Evolutionary conservation across 768 basidiomycete genomes (phyloP), one percentile per base, ranked within the genome.

Genomic region (Chalciporus piperatus): DNA sequence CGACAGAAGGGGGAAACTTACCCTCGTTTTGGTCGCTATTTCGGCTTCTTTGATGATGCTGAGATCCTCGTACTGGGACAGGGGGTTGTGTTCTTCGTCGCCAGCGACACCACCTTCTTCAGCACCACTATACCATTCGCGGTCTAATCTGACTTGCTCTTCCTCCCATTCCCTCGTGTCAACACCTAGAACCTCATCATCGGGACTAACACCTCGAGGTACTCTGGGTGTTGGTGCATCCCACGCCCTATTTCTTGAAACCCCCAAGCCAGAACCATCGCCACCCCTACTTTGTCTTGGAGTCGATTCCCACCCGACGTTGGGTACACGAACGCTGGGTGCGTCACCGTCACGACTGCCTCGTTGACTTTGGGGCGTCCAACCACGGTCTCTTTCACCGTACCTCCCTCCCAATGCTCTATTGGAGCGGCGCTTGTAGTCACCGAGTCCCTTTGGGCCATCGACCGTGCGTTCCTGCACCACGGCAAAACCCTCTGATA

Each of bases 111-210:
- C 85, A 19, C 87, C 90, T 54, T 93, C 93, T 62, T 94, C 96
- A 20, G 89, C 91, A 41, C 89, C 87, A 47, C 83, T 86, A 65
- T 98, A 99, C 97, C 97, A 99, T 63, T 98, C 94, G 23, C 97
- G 77, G 69, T 99, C 97, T 62, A 98, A 65, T 52, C 79, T 79
- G 12, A 93, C 79, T 67, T 97, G 93, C 67, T 98, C 97, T 61
- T 98, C 96, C 68, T 98, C 97, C 97, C 96, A 99, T 62, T 97
- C 96, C 45, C 89, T 77, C 40, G 80, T 76, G 64, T 94, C 89
- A 25, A 95, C 68, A 8, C 80, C 83, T 17, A 82, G 78, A 22
- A 72, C 79, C 45, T 81, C 85, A 28, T 85, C 85, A 41, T 89
- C 87, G 6, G 85, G 83, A 56, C 87, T 89, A 0, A 75, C 80